Base-by-base conservation (phyloP, 1,284 basidiomycete genomes). In the Ustilago loliicola region DNA sequence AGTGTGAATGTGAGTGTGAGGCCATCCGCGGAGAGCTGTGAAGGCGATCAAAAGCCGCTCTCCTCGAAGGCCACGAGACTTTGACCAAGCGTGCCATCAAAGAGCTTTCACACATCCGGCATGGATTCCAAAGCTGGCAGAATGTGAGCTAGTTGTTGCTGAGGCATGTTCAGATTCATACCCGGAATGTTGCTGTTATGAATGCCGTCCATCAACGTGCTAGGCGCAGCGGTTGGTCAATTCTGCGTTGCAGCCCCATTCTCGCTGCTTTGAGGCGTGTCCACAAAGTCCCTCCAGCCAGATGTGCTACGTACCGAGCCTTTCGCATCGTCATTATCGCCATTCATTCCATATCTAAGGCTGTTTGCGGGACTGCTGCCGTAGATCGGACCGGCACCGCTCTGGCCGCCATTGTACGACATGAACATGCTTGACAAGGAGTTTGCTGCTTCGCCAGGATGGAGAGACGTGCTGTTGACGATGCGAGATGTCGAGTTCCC, bases 91-190 rank as follows among this genome's bases (percentile, higher is more conserved):
- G 70, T 80, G 32, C 78, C 78, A 27, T 80, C 78, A 25, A 80
- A 80, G 10, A 80, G 71, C 55, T 74, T 80, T 62, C 74, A 77
- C n/a, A 80, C 73, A 47, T 80, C 78, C 15, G 78, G 78, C 73
- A 80, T 77, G 6, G 69, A 77, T 36, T 80, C 74, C 9, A 80
- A 64, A 29, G 75, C 70, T 2, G 74, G 69, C 1, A 77, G 61
- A 29, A 80, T 77, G 9, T 75, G 72, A 1, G 72, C 66, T 11
- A 76, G 64, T 51, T 79, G 77, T 58, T 77, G 70, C 59, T 73
- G 65, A 6, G 74, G 64, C 63, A 80, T 69, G 54, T 72, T 69
- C 47, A 77, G 40, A 19, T 77, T 67, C 66, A 72, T 74, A 38
- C 71, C 71, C 3, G 65, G 47, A 6, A 72, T 47, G 51, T 61